Evolutionary conservation across 495 filamentous ascomycete genomes (phyloP), one percentile per base, ranked within the genome.

Genomic region (Penicillium argentinense): DNA sequence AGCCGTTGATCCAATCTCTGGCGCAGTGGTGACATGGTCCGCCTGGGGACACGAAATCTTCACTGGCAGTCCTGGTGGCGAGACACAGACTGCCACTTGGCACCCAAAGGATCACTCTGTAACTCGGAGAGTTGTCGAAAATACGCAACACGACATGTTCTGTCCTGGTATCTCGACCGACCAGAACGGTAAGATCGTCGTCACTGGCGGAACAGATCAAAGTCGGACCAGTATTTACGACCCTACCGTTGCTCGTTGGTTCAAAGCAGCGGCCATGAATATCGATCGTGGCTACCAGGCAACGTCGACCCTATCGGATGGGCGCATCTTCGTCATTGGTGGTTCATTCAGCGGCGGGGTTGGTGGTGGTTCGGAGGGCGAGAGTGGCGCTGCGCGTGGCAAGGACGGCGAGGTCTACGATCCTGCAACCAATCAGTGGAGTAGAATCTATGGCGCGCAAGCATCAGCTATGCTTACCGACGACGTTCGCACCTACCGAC

Each of bases 131-230:
- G 56, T 54, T 8, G 48, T 79, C 23, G 47, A 51, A 7, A 62
- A 81, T 32, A 81, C 72, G 4, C 42, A 66, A 4, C 76, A 79
- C 29, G 74, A 79, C 53, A 82, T 84, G 78, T 84, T 83, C 51
- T 83, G 81, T 53, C 76, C 79, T 5, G 79, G 80, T 1, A 75
- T 77, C 24, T 78, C 73, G 8, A 45, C 74, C 5, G 71, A 76
- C 42, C 52, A 56, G 22, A 59, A 70, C 21, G 81, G 79, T 13
- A 63, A 63, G 9, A 53, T 78, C 16, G 42, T 80, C 18, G 71
- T 83, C n/a, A 76, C 72, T 14, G 81, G 81, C 4, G 79, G 79
- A 8, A 53, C 62, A 27, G 67, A 66, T 49, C 57, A 59, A n/a
- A 42, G 49, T 2, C 65, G 63, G 26, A 74, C 69, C 18, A 78